Evolutionary conservation across 2,329 filamentous ascomycete genomes (phyloP).

Genomic region (Gnomoniopsis smithogilvyi): DNA sequence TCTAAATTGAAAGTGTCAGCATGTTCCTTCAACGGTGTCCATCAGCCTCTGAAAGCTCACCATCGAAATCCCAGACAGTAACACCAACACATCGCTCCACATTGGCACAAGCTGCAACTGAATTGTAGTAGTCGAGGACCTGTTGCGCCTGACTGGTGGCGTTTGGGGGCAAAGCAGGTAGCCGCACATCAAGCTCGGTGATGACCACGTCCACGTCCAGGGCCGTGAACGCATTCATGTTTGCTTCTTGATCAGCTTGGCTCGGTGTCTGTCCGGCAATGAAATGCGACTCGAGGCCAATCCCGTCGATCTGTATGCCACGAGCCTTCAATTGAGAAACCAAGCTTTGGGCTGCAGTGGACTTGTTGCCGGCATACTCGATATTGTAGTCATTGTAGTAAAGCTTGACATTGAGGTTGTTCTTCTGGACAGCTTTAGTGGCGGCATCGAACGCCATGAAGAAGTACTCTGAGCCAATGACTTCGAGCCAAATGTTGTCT

Average conservation of each 20-base stretch:
- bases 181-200: conserved; percentile 58
- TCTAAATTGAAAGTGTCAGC: neutral
- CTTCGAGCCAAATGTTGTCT: conserved; percentile 44
- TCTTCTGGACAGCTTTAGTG: conserved; percentile 32
- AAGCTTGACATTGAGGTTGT: conserved; percentile 46
- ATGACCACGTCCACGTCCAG: conserved; percentile 53
- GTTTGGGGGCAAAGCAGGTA: conserved; percentile 32
- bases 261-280: conserved; percentile 47
- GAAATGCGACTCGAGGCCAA: conserved; percentile 60
- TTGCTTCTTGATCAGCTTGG: conserved; percentile 39
- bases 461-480: conserved; percentile 51
- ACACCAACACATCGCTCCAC: conserved; percentile 36
- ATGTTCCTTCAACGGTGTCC: too few relatives aligned
- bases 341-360: conserved; percentile 38
- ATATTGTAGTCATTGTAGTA: conserved; percentile 63
- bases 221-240: conserved; percentile 45
- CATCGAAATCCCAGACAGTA: conserved; percentile 41
- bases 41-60: conserved; percentile 26
- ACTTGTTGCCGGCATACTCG: conserved; percentile 47
- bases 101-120: conserved; percentile 30
- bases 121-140: conserved; percentile 39
- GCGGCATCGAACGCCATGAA: conserved; percentile 48
- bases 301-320: conserved; percentile 54
- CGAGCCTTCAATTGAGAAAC: conserved; percentile 40
- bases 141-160: conserved; percentile 41